These are phyloP conservation scores for Colletotrichum sp. DNA, from an alignment of 2,329 filamentous ascomycete species.

Conservation along the genomic window DNA sequence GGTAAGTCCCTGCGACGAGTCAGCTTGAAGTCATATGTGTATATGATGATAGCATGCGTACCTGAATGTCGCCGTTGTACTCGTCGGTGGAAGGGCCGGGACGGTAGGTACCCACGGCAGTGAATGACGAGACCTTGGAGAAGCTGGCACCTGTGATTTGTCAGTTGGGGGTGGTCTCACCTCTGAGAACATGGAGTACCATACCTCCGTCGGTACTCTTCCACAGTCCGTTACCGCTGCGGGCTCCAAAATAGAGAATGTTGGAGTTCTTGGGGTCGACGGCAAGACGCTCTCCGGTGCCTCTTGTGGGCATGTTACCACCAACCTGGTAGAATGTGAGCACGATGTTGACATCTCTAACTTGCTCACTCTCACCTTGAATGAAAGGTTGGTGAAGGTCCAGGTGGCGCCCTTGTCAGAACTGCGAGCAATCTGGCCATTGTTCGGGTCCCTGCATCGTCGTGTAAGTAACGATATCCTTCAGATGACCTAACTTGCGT, in stretches of 20 bases:
- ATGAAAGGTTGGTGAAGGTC: constrained; percentile 52
- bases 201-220: constrained; percentile 60
- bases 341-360: rapidly evolving
- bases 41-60: neutral
- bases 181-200: constrained; percentile 53
- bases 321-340: constrained; percentile 40
- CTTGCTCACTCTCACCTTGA: constrained; percentile 41
- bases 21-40: constrained; percentile 19
- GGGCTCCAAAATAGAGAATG: constrained; percentile 63
- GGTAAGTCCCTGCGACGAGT: constrained; percentile 50
- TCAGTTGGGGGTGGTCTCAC: constrained; percentile 41
- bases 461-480: neutral
- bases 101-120: constrained; percentile 55
- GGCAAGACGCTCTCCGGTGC: constrained; percentile 62
- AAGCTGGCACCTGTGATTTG: constrained; percentile 51
- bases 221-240: constrained; percentile 64
- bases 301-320: constrained; percentile 66
- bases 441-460: constrained; percentile 51
- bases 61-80: constrained; percentile 48
- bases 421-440: constrained; percentile 60
- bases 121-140: constrained; percentile 58
- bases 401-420: constrained; percentile 60
- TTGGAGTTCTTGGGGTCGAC: constrained; percentile 63
- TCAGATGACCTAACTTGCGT: neutral
- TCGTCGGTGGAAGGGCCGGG: constrained; percentile 46